Conservation (phyloP, 176 grass and related monocot species). For the Pharus latifolius region DNA sequence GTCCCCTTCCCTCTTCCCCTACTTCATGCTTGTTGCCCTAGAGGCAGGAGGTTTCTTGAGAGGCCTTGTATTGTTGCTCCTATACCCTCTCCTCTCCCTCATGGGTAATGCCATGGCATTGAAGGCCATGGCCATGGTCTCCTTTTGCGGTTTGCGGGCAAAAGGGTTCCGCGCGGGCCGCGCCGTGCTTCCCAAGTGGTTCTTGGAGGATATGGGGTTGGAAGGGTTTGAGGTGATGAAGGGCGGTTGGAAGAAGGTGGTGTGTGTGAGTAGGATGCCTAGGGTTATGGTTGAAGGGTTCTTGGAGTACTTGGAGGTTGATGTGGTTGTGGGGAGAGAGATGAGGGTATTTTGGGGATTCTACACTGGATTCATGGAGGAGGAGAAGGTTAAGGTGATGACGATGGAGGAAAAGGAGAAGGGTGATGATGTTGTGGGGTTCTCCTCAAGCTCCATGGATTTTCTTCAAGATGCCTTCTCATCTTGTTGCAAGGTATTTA, state of each 20-base stretch:
- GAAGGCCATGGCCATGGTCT: slow-evolving; percentile 34
- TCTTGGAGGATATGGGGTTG: slow-evolving; percentile 20
- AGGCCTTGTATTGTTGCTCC: slow-evolving; percentile 36
- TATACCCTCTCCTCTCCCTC: slow-evolving; percentile 27
- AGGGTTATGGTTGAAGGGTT: slow-evolving; percentile 36
- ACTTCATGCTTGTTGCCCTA: slow-evolving; percentile 85
- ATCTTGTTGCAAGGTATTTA: slow-evolving; percentile 48
- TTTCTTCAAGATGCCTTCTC: slow-evolving; percentile 1
- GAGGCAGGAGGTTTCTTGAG: slow-evolving; percentile 53
- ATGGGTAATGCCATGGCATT: neutral
- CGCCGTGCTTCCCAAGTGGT: slow-evolving; percentile 54
- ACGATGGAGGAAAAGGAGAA: neutral
- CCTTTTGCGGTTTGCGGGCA: slow-evolving; percentile 44
- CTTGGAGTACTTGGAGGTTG: slow-evolving; percentile 38
- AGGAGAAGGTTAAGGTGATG: neutral
- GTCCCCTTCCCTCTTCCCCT: slow-evolving; percentile 40
- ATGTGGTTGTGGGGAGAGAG: slow-evolving; percentile 21
- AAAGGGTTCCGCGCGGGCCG: slow-evolving; percentile 33
- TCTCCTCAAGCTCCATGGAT: slow-evolving; percentile 2
- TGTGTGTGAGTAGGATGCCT: slow-evolving; percentile 33
- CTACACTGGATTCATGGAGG: slow-evolving; percentile 59
- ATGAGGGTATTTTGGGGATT: slow-evolving; percentile 41
- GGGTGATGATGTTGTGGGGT: slow-evolving; percentile 20
- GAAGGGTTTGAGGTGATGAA: slow-evolving; percentile 1
- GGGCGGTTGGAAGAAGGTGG: neutral